A percentile compares a stretch with the other conserved stretches of the same genome.
Evolutionary conservation across 164 flowering plant species (phyloP).

Genomic region (Houttuynia cordata): DNA sequence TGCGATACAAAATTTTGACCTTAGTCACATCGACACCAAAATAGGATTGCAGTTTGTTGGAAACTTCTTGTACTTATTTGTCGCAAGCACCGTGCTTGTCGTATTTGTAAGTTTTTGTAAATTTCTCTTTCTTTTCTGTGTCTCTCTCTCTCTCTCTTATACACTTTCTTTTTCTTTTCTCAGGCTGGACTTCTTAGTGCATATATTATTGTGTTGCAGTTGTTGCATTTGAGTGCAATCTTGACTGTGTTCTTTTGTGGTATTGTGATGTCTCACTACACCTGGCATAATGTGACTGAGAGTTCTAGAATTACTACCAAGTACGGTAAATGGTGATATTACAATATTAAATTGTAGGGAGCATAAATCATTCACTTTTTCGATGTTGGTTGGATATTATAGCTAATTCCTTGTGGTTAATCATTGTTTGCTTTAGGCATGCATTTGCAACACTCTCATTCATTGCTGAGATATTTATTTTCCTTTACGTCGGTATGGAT

Average conservation of each 20-base stretch:
- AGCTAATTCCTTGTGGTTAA: conserved; percentile 19
- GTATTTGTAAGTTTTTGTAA: conserved; percentile 36
- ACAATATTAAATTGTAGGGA: background rate
- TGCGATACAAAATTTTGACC: conserved; percentile 83
- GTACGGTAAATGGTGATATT: conserved; percentile 11
- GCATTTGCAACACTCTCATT: conserved; percentile 84
- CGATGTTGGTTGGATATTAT: too few species aligned
- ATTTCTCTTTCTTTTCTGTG: conserved; percentile 12
- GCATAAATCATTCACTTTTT: conserved; percentile 8
- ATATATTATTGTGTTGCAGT: conserved; percentile 56
- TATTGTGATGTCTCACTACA: conserved; percentile 90
- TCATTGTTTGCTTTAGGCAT: conserved; percentile 41
- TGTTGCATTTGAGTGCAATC: conserved; percentile 66
- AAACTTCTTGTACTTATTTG: conserved; percentile 60
- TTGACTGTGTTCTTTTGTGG: conserved; percentile 95
- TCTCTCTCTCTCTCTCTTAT: conserved; percentile 5
- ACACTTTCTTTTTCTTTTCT: conserved; percentile 15
- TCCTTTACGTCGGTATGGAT: conserved; percentile 95
- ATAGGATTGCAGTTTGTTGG: conserved; percentile 44
- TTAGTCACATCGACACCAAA: conserved; percentile 35
- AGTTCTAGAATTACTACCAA: conserved; percentile 76
- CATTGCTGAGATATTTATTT: conserved; percentile 75
- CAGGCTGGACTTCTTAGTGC: conserved; percentile 91
- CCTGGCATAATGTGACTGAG: conserved; percentile 94
- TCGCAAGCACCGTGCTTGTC: conserved; percentile 70